phyloP scores from a whole-genome alignment of 2,329 filamentous ascomycete species.

The Alternaria consortialis region DNA sequence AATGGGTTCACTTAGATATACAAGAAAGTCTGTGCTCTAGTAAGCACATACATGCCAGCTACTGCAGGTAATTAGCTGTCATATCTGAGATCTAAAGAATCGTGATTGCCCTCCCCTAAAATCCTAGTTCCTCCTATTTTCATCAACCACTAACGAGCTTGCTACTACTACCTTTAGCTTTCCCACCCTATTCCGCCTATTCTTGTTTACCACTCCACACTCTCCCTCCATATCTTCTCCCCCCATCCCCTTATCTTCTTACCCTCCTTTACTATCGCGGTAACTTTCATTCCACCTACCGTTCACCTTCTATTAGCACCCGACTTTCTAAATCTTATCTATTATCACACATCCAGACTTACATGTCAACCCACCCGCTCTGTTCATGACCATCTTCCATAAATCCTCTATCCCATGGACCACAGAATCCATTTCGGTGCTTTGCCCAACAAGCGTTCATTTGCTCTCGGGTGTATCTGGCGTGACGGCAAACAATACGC shows the following conservation, averaged over 20 bases:
- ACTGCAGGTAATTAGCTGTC: too few relatives aligned
- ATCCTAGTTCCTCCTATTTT: not conserved
- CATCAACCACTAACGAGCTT: not conserved
- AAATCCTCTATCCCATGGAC: conserved; percentile 15
- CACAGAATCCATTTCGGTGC: conserved; percentile 1
- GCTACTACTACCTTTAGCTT: not conserved
- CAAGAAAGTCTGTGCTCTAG: too few relatives aligned
- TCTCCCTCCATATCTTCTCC: not conserved
- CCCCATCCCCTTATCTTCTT: rapidly evolving
- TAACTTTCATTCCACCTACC: not conserved
- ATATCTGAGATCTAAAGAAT: too few relatives aligned
- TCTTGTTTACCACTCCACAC: not conserved
- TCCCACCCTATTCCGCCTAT: not conserved
- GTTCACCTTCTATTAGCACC: not conserved
- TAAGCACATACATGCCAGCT: too few relatives aligned
- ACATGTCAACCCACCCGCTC: not conserved
- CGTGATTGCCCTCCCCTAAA: too few relatives aligned
- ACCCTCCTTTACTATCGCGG: not conserved
- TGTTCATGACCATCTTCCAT: conserved; percentile 8
- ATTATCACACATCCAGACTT: not conserved
- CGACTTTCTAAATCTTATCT: not conserved
- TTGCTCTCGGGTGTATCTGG: not conserved
- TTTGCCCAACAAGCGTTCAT: conserved; percentile 4
- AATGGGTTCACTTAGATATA: not conserved
- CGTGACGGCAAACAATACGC: conserved; percentile 1